These are phyloP conservation scores for Syzygium grande DNA, from an alignment of 345 rosid genomes.

Conservation along the genomic window DNA sequence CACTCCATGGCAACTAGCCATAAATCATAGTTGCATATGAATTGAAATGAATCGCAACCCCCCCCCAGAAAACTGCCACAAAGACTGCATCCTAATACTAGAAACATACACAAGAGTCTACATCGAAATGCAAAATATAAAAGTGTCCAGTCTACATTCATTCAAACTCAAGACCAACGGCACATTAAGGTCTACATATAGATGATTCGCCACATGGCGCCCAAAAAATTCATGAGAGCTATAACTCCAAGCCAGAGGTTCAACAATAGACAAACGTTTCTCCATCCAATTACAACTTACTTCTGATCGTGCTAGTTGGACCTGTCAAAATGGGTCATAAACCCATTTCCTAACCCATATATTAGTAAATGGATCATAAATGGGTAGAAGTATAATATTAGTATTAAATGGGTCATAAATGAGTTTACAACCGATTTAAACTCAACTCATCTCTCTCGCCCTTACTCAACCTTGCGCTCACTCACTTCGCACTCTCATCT, in stretches of 20 bases:
- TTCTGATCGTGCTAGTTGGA: background rate
- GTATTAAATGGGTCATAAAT: no score
- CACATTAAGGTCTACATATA: background rate
- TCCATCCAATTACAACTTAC: background rate
- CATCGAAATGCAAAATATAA: background rate
- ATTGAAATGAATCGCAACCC: background rate
- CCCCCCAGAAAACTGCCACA: background rate
- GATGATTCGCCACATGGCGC: background rate
- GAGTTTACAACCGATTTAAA: no score
- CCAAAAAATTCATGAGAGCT: background rate
- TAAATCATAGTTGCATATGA: background rate
- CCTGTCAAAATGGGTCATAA: no score
- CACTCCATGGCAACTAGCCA: background rate
- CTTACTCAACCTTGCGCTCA: no score
- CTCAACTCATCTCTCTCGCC: no score
- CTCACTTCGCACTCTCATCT: no score
- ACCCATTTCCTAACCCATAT: no score
- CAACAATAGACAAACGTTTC: background rate
- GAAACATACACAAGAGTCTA: background rate
- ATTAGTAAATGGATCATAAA: no score
- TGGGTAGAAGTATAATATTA: no score
- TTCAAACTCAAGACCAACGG: background rate
- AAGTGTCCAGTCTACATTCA: background rate
- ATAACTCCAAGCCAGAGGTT: background rate
- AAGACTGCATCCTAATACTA: background rate